These are phyloP conservation scores for Aspergillus affinis DNA, from an alignment of 495 filamentous ascomycete genomes.

Conservation along the genomic window DNA sequence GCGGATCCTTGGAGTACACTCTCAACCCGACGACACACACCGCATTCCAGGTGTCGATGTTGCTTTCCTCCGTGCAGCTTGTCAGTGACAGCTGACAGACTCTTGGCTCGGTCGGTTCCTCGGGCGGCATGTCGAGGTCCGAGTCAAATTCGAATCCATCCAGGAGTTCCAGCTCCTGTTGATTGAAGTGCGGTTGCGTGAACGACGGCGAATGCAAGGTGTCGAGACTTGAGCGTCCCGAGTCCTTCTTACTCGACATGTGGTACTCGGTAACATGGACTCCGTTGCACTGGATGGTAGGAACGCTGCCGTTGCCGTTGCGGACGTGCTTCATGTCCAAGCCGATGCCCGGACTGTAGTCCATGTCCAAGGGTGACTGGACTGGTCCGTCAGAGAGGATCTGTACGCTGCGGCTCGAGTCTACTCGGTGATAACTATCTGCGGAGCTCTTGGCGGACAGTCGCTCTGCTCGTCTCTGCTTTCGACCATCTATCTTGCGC, in stretches of 20 bases:
- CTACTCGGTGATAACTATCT: neutral
- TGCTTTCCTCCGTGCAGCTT: constrained; percentile 14
- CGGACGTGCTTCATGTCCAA: constrained; percentile 13
- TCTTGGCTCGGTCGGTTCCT: constrained; percentile 22
- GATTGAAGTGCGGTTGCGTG: constrained; percentile 17
- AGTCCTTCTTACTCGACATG: constrained; percentile 17
- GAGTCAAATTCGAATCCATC: constrained; percentile 52
- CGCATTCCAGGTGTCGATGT: constrained; percentile 76
- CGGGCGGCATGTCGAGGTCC: constrained; percentile 45
- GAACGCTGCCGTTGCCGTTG: constrained; percentile 26
- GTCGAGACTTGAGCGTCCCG: constrained; percentile 31
- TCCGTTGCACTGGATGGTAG: constrained; percentile 36
- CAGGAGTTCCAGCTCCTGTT: constrained; percentile 30
- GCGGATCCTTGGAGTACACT: constrained; percentile 64
- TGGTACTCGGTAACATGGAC: constrained; percentile 18
- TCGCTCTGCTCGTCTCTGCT: constrained; percentile 32
- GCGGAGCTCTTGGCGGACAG: constrained; percentile 12
- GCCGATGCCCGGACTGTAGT: constrained; percentile 22
- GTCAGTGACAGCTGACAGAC: constrained; percentile 2
- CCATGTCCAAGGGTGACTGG: constrained; percentile 28
- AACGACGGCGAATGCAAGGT: constrained; percentile 23
- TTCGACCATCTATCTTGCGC: constrained; percentile 48
- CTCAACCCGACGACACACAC: constrained; percentile 76
- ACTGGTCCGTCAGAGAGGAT: constrained; percentile 27
- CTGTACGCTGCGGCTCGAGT: constrained; percentile 7